Evolutionary conservation across 768 basidiomycete genomes (phyloP).

Genomic region (Boletus tomentosulus): DNA sequence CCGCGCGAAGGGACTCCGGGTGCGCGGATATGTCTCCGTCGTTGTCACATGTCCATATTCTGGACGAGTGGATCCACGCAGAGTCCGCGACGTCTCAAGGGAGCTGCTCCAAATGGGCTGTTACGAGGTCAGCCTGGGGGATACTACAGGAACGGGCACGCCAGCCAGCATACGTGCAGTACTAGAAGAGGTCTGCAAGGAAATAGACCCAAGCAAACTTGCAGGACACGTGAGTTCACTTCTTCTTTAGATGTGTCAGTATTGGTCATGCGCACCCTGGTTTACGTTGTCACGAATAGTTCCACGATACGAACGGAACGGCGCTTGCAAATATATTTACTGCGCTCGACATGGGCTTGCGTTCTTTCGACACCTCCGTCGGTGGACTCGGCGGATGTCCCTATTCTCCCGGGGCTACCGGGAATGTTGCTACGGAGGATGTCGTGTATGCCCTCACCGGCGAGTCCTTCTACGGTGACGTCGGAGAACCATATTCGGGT

Average conservation of each 20-base stretch:
- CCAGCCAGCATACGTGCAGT: slow-evolving; percentile 64
- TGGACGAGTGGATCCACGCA: slow-evolving; percentile 63
- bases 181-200: slow-evolving; percentile 64
- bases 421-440: slow-evolving; percentile 93
- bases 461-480: slow-evolving; percentile 52
- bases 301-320: slow-evolving; percentile 88
- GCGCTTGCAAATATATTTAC: slow-evolving; percentile 73
- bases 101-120: slow-evolving; percentile 86
- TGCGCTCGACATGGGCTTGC: slow-evolving; percentile 68
- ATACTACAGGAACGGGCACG: slow-evolving; percentile 86
- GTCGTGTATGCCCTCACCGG: slow-evolving; percentile 76
- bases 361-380: slow-evolving; percentile 79
- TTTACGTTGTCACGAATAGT: slow-evolving; percentile 39
- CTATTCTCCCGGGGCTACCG: slow-evolving; percentile 93
- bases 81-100: slow-evolving; percentile 66
- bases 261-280: background rate
- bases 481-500: slow-evolving; percentile 32
- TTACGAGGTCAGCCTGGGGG: slow-evolving; percentile 89
- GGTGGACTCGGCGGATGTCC: slow-evolving; percentile 94
- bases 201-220: slow-evolving; percentile 59
- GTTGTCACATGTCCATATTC: slow-evolving; percentile 83
- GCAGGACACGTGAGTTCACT: slow-evolving; percentile 49
- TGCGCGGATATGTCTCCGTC: slow-evolving; percentile 84
- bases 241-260: background rate
- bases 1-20: slow-evolving; percentile 54